These are phyloP conservation scores for Fonsecaea nubica DNA, from an alignment of 2,329 filamentous ascomycete species.

Conservation along the genomic window DNA sequence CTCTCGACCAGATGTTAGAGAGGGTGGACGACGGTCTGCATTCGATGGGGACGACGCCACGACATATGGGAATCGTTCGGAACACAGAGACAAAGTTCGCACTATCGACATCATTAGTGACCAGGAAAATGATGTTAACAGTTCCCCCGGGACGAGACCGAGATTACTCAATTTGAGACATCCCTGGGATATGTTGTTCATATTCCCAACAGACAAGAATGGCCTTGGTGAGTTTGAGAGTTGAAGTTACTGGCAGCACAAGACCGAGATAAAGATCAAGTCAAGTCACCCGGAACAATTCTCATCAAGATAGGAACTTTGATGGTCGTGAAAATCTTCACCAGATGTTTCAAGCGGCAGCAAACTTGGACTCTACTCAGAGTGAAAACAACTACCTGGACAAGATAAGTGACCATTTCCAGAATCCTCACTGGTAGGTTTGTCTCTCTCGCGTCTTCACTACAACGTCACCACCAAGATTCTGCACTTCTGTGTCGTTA, in stretches of 20 bases:
- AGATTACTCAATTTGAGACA: background rate
- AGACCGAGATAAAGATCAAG: background rate
- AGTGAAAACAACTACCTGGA: background rate
- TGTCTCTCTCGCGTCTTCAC: background rate
- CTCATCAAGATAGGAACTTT: background rate
- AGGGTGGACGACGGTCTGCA: background rate
- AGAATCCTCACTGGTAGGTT: background rate
- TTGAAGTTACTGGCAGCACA: background rate
- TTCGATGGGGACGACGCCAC: background rate
- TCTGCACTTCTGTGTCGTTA: background rate
- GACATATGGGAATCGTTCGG: background rate
- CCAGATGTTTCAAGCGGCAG: background rate
- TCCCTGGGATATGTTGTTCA: background rate
- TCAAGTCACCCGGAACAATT: background rate
- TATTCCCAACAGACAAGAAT: background rate
- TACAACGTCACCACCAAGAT: background rate
- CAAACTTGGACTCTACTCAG: background rate
- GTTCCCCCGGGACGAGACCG: background rate
- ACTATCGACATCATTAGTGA: background rate
- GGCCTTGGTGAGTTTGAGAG: background rate
- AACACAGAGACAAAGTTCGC: background rate
- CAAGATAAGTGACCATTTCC: background rate
- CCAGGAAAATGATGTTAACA: background rate
- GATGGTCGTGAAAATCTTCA: background rate
- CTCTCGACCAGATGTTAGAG: background rate